Evolutionary conservation across 1,284 basidiomycete genomes (phyloP).

Genomic region (Microbotryomycetes sp.): DNA sequence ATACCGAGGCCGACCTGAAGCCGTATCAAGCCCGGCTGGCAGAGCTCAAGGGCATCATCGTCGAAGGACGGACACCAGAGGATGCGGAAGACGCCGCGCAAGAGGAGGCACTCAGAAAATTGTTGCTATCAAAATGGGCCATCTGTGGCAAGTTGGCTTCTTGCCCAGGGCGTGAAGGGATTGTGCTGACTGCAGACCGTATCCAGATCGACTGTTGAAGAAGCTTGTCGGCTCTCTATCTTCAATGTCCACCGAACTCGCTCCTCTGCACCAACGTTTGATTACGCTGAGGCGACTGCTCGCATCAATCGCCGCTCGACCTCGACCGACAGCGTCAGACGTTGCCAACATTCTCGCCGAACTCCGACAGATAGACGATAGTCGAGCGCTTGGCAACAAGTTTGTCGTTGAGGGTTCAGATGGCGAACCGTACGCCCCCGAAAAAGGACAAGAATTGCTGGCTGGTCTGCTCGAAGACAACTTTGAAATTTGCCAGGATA

Average conservation of each 20-base stretch:
- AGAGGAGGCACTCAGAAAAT: slow-evolving; percentile 61
- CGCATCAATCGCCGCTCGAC: slow-evolving; percentile 78
- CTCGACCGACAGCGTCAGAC: slow-evolving; percentile 73
- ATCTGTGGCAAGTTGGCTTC: slow-evolving; percentile 66
- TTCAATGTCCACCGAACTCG: slow-evolving; percentile 75
- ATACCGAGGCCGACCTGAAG: slow-evolving; percentile 77
- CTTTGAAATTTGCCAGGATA: slow-evolving; percentile 94
- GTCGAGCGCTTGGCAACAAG: slow-evolving; percentile 54
- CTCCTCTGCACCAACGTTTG: slow-evolving; percentile 81
- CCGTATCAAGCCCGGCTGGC: slow-evolving; percentile 73
- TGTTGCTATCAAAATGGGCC: slow-evolving; percentile 83
- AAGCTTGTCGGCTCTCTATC: slow-evolving; percentile 74
- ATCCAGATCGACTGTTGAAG: slow-evolving; percentile 62
- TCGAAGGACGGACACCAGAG: slow-evolving; percentile 48
- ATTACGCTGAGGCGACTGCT: slow-evolving; percentile 83
- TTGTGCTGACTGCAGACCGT: background rate
- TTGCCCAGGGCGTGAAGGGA: background rate
- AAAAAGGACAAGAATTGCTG: slow-evolving; percentile 41
- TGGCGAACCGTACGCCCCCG: slow-evolving; percentile 13
- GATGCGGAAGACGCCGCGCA: slow-evolving; percentile 53
- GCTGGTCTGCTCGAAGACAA: slow-evolving; percentile 86
- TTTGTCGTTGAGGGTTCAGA: slow-evolving; percentile 11
- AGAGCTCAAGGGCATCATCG: slow-evolving; percentile 74
- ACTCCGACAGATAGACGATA: slow-evolving; percentile 79
- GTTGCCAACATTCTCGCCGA: slow-evolving; percentile 87